phyloP scores from a whole-genome alignment of 441 rosid genomes.

The Brassica balearica region DNA sequence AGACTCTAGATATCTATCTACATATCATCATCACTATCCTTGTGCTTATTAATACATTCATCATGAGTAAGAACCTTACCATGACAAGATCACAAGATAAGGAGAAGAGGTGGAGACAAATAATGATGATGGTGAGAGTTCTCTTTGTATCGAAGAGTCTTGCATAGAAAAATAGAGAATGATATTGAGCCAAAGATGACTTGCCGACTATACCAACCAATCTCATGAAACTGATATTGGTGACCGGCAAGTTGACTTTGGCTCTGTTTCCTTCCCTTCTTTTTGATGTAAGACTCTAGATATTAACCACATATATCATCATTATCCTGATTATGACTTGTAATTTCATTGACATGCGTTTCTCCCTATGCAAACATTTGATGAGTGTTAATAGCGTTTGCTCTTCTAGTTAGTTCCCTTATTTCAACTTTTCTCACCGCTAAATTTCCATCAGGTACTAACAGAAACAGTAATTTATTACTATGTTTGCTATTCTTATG shows the following conservation, averaged over 20 bases:
- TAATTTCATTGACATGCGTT: background rate
- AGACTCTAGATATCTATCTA: background rate
- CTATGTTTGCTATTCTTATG: background rate
- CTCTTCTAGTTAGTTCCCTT: background rate
- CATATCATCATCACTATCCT: background rate
- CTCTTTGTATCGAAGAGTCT: background rate
- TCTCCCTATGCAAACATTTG: background rate
- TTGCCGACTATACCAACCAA: background rate
- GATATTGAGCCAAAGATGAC: slow-evolving; percentile 12
- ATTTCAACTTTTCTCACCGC: background rate
- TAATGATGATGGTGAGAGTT: background rate
- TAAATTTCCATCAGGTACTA: background rate
- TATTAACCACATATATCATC: background rate
- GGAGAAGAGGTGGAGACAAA: background rate
- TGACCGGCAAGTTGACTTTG: background rate
- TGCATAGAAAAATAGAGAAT: background rate
- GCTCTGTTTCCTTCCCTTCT: background rate
- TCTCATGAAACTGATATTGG: background rate
- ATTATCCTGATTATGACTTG: background rate
- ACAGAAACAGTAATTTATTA: background rate
- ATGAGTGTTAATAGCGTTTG: background rate
- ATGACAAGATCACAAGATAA: background rate
- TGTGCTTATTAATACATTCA: slow-evolving; percentile 21
- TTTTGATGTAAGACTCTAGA: background rate
- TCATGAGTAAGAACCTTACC: slow-evolving; percentile 3